These are phyloP conservation scores for Acacia concinna DNA, from an alignment of 331 rosid genomes.

Conservation along the genomic window DNA sequence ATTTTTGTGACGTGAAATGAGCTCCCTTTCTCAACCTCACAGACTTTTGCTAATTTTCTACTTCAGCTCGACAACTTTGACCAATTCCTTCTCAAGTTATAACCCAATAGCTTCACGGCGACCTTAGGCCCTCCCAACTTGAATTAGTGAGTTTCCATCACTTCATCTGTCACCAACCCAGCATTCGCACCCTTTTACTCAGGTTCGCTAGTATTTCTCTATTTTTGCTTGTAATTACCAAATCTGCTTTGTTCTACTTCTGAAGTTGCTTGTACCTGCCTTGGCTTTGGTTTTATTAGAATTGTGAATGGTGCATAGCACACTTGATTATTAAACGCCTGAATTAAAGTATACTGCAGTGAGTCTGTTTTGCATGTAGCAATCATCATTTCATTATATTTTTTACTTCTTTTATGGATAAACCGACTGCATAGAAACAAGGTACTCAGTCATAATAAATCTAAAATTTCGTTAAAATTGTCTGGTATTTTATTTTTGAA, in stretches of 20 bases:
- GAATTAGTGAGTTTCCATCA: conserved; percentile 17
- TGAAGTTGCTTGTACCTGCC: background rate
- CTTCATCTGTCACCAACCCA: conserved; percentile 15
- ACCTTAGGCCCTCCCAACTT: conserved; percentile 31
- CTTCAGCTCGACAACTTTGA: conserved; percentile 58
- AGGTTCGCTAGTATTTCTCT: background rate
- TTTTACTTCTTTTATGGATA: too few species aligned
- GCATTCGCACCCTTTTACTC: conserved; percentile 26
- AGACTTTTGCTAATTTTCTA: conserved; percentile 23
- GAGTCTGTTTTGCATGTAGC: too few species aligned
- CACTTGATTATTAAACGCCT: background rate
- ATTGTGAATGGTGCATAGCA: background rate
- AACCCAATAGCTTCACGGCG: conserved; percentile 36
- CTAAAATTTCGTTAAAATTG: background rate
- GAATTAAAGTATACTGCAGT: too few species aligned
- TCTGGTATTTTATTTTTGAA: background rate
- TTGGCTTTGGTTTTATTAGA: background rate
- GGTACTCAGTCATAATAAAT: background rate
- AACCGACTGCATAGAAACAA: too few species aligned
- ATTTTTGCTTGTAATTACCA: background rate
- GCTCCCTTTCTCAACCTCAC: conserved; percentile 33
- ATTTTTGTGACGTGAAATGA: conserved; percentile 31
- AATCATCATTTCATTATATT: too few species aligned
- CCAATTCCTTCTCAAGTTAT: conserved; percentile 35
- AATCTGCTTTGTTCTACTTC: background rate